phyloP scores from a whole-genome alignment of 805 yeast genomes.

The Starmerella gropengiesseri region DNA sequence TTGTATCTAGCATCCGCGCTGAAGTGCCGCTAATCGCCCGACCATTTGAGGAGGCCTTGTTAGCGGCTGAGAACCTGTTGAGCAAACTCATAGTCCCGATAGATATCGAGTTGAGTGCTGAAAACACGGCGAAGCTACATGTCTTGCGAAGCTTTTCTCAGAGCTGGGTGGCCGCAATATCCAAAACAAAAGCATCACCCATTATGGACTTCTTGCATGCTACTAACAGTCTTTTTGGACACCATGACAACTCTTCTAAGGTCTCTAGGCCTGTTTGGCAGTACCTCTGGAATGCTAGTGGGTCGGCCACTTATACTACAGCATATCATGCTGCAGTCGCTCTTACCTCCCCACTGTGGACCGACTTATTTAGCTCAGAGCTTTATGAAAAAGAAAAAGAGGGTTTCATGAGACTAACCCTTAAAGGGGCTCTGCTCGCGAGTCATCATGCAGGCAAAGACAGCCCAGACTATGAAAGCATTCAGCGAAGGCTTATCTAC shows the following conservation, averaged over 20 bases:
- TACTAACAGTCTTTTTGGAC: no score
- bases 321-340: constrained; percentile 21
- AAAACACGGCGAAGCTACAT: neutral
- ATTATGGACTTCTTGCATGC: neutral
- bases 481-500: constrained; percentile 14
- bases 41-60: neutral
- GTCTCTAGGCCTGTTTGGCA: neutral
- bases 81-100: no score
- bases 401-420: constrained; percentile 7
- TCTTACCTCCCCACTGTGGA: neutral
- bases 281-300: constrained; percentile 8
- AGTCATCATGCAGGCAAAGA: constrained; percentile 6
- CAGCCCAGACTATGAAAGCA: constrained; percentile 13
- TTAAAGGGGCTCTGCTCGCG: constrained; percentile 21
- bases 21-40: neutral
- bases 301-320: neutral
- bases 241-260: no score
- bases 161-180: constrained; percentile 7
- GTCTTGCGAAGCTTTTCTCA: constrained; percentile 1
- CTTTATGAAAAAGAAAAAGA: constrained; percentile 2
- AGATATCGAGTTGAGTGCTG: neutral
- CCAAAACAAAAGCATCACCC: neutral
- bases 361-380: neutral
- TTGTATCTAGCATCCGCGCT: constrained; percentile 8
- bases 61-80: neutral